phyloP scores from a whole-genome alignment of 2,329 filamentous ascomycete species.

The Cyphellophora europaea region DNA sequence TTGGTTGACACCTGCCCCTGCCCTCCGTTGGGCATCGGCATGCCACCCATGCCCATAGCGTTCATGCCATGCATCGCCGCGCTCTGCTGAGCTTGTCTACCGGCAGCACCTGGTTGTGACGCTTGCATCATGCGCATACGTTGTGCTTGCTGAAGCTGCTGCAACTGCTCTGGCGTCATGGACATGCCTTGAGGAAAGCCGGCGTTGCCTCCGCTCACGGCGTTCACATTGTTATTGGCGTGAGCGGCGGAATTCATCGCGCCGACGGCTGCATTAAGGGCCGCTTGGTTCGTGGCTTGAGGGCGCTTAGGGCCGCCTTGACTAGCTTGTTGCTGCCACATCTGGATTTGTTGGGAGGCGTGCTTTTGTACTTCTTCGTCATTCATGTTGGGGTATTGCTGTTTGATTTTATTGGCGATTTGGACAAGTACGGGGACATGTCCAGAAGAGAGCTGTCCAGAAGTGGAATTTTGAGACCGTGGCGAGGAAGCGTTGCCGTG shows the following conservation, averaged over 20 bases:
- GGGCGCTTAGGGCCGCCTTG: constrained; percentile 21
- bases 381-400: constrained; percentile 40
- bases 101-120: constrained; percentile 17
- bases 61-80: no score
- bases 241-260: constrained; percentile 29
- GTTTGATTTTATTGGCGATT: constrained; percentile 43
- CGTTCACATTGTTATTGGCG: constrained; percentile 14
- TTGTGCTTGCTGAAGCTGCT: constrained; percentile 34
- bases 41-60: constrained; percentile 22
- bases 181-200: not conserved
- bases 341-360: constrained; percentile 41
- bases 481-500: constrained; percentile 34
- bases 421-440: constrained; percentile 46
- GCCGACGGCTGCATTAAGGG: constrained; percentile 42
- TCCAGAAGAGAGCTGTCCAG: constrained; percentile 41
- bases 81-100: not conserved
- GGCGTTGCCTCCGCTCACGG: no score
- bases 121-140: constrained; percentile 12
- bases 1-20: constrained; percentile 17
- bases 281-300: constrained; percentile 37
- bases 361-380: constrained; percentile 45
- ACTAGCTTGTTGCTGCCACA: constrained; percentile 28
- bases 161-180: constrained; percentile 26
- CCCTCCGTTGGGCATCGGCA: constrained; percentile 19
- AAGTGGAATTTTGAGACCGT: constrained; percentile 29